Percentiles rank a stretch among this genome's conserved stretches.
Conservation (phyloP, 306 rosid species). For the Chamaecrista fasciculata region DNA sequence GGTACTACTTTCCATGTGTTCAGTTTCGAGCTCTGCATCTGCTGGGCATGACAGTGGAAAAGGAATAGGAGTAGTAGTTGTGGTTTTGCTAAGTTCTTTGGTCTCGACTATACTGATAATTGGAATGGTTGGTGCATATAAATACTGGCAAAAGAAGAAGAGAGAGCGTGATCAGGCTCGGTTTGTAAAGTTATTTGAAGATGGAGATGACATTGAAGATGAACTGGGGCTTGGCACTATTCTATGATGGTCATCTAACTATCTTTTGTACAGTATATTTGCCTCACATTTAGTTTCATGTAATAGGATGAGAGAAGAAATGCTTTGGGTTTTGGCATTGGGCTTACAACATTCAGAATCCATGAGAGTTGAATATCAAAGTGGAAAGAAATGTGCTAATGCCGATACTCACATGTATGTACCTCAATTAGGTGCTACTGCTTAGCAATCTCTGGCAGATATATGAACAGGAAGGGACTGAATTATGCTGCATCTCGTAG, state of each 20-base stretch:
- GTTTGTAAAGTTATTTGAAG: constrained; percentile 72
- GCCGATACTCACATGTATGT: constrained; percentile 2
- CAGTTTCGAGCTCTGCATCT: constrained; percentile 46
- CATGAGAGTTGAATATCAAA: constrained; percentile 1
- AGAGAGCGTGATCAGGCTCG: constrained; percentile 76
- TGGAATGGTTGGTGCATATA: constrained; percentile 49
- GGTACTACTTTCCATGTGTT: constrained; percentile 12
- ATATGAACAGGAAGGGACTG: not conserved
- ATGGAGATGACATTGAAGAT: constrained; percentile 67
- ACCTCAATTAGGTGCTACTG: not conserved
- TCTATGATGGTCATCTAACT: constrained; percentile 35
- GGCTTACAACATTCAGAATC: not conserved
- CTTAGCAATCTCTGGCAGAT: constrained; percentile 7
- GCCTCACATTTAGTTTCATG: constrained; percentile 31
- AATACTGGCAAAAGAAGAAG: constrained; percentile 75
- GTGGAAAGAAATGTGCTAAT: not conserved
- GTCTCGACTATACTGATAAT: constrained; percentile 32
- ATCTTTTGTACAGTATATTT: constrained; percentile 37
- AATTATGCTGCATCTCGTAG: not conserved
- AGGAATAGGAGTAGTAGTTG: constrained; percentile 43
- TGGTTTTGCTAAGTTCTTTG: constrained; percentile 45
- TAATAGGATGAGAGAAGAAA: constrained; percentile 1
- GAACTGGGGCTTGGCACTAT: constrained; percentile 59
- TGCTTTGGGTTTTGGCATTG: constrained; percentile 9
- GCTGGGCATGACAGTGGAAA: constrained; percentile 26